Base-by-base conservation (phyloP, 345 rosid species). In the Cardamine resedifolia region DNA sequence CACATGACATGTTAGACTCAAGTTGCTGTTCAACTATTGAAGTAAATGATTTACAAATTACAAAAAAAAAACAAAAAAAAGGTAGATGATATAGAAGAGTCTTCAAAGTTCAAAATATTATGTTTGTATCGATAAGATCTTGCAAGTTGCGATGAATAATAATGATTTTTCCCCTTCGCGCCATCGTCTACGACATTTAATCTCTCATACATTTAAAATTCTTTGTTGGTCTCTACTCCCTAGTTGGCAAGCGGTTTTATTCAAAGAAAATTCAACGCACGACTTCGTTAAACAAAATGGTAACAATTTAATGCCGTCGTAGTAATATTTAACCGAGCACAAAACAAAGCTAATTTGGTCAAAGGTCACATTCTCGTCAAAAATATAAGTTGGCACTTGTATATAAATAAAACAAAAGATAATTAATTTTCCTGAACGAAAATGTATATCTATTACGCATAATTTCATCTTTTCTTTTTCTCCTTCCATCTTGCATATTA, bases 121-220 rank as follows among this genome's bases (percentile, higher is more conserved):
- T 49, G 20, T 16, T 16, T 30, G 2, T 7, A 24, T 24, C 18
- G 39, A 24, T n/a, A 44, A n/a, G 27, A 53, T 53, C 4, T 50
- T 61, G 33, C 68, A 71, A 71, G 68, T 61, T 38, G 61, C 23
- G 3, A 26, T 18, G 60, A 49, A 60, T 27, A 7, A 19, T 64
- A 61, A 36, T 27, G 19, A 33, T 10, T 19, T 38, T 24, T 0
- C 6, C 18, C 18, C 53, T 71, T 60, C 60, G 60, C 59, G 45
- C 61, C 34, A 62, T 71, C 52, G 60, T 38, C n/a, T 16, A 33
- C 67, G 67, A 59, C 57, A 36, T 36, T 68, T 49, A 23, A 24
- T 34, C 41, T 49, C 27, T 52, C 8, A 33, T 21, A 15, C 19
- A 39, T 23, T 8, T 24, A 15, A 39, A 34, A 39, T 59, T 38